Percentiles rank a stretch among this genome's conserved stretches.
These are phyloP conservation scores for Paragyromitra xinjiangensis DNA, from an alignment of 495 filamentous ascomycete genomes.

Conservation along the genomic window DNA sequence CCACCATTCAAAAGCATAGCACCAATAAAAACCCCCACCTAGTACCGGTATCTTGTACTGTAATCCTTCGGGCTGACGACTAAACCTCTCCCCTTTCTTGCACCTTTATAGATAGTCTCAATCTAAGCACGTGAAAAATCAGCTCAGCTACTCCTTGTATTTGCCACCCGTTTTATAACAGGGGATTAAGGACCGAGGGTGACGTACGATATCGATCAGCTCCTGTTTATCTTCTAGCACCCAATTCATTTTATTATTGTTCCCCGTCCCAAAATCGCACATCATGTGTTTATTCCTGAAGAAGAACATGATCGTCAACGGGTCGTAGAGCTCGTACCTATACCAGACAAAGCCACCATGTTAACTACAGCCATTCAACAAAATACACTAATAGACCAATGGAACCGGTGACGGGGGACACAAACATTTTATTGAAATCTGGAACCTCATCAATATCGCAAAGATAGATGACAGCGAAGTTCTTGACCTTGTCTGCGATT, in stretches of 20 bases:
- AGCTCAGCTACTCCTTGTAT: conserved; percentile 4
- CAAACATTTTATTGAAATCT: conserved; percentile 91
- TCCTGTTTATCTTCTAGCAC: conserved; percentile 98
- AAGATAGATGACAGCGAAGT: conserved; percentile 93
- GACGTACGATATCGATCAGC: conserved; percentile 81
- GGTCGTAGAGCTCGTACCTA: conserved; percentile 67
- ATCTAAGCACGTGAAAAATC: conserved; percentile 60
- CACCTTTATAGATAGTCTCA: conserved; percentile 96
- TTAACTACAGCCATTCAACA: conserved; percentile 27
- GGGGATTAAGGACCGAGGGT: background rate
- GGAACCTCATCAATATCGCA: conserved; percentile 96
- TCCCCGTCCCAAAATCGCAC: conserved; percentile 97
- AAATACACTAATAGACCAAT: conserved; percentile 54
- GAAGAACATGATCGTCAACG: conserved; percentile 80
- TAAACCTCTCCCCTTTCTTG: conserved; percentile 94
- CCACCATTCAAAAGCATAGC: background rate
- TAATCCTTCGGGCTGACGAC: conserved; percentile 91
- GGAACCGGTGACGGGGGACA: background rate
- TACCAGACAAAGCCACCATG: background rate
- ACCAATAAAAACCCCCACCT: conserved; percentile 25
- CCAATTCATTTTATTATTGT: conserved; percentile 99
- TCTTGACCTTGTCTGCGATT: conserved; percentile 83
- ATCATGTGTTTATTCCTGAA: conserved; percentile 99
- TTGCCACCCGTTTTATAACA: background rate
- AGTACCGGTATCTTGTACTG: conserved; percentile 57